Base-by-base conservation (phyloP, 169 alveolate species). In the Plasmodium blacklocki region DNA sequence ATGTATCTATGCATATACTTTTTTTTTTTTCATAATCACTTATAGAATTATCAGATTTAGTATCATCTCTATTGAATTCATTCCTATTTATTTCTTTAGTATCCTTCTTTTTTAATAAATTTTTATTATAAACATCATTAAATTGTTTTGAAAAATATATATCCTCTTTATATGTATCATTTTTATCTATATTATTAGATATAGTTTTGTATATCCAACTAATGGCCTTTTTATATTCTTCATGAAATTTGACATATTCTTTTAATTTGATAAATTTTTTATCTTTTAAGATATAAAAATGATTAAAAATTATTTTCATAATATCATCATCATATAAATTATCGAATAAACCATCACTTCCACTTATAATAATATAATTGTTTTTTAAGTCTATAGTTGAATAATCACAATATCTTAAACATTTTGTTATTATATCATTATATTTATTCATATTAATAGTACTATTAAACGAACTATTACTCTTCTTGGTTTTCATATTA, bases 311-410 rank as follows among this genome's bases (percentile, higher is more conserved):
- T 14, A 83, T 71, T 70, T 83, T 64, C 73, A 83, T 83, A 14
- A 83, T 83, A 49, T 83, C 91, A 83, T 83, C 91, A 29, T 83
- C 91, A 62, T 83, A 83, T n/a, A 83, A 26, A 58, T 83, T 83
- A 26, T 83, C 91, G 32, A 83, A 83, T 15, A 83, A 26, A 3
- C 91, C 91, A 68, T 83, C 91, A 58, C 91, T 83, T 39, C 91
- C 91, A 83, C 91, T 83, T 58, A 83, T 29, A 11, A 83, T 83
- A 11, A 83, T 63, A 21, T 83, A 83, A 49, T 83, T 83, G n/a
- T 18, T 70, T 43, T 58, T 68, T 18, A 83, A 18, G n/a, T 67
- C 62, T 18, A 49, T 14, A 23, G 26, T 83, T 19, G 91, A 71
- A 73, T 83, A 83, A 54, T 71, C 85, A 62, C 86, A 83, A 52